Percentiles rank a stretch among this genome's conserved stretches.
Conservation (phyloP, 495 filamentous ascomycete species). For the Evansstolkia leycettana region DNA sequence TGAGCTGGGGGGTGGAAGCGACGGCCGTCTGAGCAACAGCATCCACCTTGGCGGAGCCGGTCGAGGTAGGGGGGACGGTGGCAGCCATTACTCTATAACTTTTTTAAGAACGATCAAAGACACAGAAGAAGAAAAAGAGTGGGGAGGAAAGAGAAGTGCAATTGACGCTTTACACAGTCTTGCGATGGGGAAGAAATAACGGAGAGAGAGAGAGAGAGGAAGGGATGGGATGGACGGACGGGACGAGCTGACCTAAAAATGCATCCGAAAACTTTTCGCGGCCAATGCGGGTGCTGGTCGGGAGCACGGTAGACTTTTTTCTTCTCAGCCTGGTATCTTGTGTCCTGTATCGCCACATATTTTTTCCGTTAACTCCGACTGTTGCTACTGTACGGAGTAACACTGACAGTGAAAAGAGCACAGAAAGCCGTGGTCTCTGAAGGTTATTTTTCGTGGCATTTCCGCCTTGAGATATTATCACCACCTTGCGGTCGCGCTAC, state of each 20-base stretch:
- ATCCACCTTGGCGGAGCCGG: slow-evolving; percentile 29
- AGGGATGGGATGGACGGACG: slow-evolving; percentile 17
- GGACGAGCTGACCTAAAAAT: slow-evolving; percentile 8
- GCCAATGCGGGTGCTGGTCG: slow-evolving; percentile 17
- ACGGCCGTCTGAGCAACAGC: slow-evolving; percentile 10
- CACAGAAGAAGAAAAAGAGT: slow-evolving; percentile 7
- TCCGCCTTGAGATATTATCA: no score
- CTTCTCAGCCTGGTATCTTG: no score
- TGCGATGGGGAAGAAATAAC: slow-evolving; percentile 12
- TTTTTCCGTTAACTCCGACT: no score
- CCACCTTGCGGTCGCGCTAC: no score
- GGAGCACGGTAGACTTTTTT: neutral
- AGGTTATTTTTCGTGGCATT: no score
- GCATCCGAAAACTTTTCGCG: slow-evolving; percentile 29
- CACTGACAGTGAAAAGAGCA: no score
- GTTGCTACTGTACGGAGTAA: no score
- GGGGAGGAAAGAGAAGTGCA: slow-evolving; percentile 6
- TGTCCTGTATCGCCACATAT: no score
- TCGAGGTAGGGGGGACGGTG: slow-evolving; percentile 16
- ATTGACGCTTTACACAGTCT: slow-evolving; percentile 12
- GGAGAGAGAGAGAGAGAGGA: slow-evolving; percentile 20
- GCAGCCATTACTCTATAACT: slow-evolving; percentile 30
- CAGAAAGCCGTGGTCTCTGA: no score
- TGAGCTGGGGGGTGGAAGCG: slow-evolving; percentile 32
- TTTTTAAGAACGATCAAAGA: slow-evolving; percentile 4